Base-by-base conservation (phyloP, 805 yeast species). In the Yamadazyma phyllophila region DNA sequence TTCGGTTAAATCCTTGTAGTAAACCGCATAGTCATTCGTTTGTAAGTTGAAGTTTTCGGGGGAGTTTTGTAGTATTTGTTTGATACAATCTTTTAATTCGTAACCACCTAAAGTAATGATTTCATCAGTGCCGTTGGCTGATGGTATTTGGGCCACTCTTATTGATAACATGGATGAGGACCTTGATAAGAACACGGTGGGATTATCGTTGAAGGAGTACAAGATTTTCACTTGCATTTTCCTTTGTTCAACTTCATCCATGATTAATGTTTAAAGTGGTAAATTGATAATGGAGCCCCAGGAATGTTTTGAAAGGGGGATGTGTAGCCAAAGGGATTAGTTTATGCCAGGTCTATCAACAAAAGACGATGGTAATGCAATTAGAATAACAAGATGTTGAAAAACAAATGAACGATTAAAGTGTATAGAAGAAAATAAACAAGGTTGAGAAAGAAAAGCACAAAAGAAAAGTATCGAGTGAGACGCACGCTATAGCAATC, bases 221-320 rank as follows among this genome's bases (percentile, higher is more conserved):
- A 71, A 60, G 47, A 71, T 73, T 52, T 71, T 71, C 44, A 71
- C 67, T 56, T 71, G 77, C 76, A 71, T 71, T 49, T 67, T 66
- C 46, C 63, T 60, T 51, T 60, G 57, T 41, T 49, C 56, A 10
- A 47, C 50, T 13, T 51, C 52, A 36, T 32, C 45, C 39, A 38
- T 42, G 35, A 34, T 26, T 39, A 12, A 9, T 27, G 26, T 20
- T 4, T 4, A 20, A 20, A 20, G 24, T 6, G 24, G 24, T 20
- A 4, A 20, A 20, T 20, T 20, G 24, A 20, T 20, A 20, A 6
- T 20, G 6, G 24, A 6, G 6, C 6, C 6, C 24, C 24, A 20
- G 24, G 24, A 6, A 4, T 20, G 24, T 20, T 20, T 20, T 20
- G 24, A 20, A 20, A 20, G 3, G 24, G 24, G 24, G 24, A 20